Conservation (phyloP, 148 eudicot species). For the Pouteria glomerata region DNA sequence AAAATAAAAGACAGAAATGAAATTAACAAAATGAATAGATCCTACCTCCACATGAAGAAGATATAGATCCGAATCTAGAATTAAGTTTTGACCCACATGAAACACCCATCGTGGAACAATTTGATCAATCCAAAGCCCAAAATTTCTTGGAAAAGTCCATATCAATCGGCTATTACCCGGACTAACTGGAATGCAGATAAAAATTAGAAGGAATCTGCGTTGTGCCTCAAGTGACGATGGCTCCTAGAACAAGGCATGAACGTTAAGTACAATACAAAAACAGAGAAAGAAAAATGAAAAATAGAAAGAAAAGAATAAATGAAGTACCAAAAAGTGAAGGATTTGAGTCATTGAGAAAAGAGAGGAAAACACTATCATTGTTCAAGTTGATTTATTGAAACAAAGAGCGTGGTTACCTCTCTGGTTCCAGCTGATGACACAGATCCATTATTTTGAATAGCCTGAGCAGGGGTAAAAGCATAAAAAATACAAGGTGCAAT, state of each 20-base stretch:
- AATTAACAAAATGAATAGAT: neutral
- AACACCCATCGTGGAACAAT: slow-evolving; percentile 81
- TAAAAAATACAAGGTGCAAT: slow-evolving; percentile 63
- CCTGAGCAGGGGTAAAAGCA: slow-evolving; percentile 23
- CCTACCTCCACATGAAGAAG: slow-evolving; percentile 77
- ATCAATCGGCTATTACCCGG: slow-evolving; percentile 85
- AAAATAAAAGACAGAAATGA: neutral
- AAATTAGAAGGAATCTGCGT: slow-evolving; percentile 39
- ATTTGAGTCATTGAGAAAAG: neutral
- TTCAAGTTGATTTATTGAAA: neutral
- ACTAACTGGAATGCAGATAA: slow-evolving; percentile 80
- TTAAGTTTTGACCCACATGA: slow-evolving; percentile 63
- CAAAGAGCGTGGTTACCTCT: slow-evolving; percentile 21
- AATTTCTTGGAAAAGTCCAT: slow-evolving; percentile 67
- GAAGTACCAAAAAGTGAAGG: neutral
- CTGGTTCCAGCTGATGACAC: slow-evolving; percentile 21
- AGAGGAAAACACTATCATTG: neutral
- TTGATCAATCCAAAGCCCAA: slow-evolving; percentile 68
- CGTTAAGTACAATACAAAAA: neutral
- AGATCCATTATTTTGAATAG: slow-evolving; percentile 19
- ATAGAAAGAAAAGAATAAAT: neutral
- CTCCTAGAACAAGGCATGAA: slow-evolving; percentile 26
- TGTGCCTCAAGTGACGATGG: slow-evolving; percentile 23
- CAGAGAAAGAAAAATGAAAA: neutral
- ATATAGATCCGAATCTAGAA: slow-evolving; percentile 77